Conservation (phyloP, 1,284 basidiomycete species). For the Cryptococcus hybrid region DNA sequence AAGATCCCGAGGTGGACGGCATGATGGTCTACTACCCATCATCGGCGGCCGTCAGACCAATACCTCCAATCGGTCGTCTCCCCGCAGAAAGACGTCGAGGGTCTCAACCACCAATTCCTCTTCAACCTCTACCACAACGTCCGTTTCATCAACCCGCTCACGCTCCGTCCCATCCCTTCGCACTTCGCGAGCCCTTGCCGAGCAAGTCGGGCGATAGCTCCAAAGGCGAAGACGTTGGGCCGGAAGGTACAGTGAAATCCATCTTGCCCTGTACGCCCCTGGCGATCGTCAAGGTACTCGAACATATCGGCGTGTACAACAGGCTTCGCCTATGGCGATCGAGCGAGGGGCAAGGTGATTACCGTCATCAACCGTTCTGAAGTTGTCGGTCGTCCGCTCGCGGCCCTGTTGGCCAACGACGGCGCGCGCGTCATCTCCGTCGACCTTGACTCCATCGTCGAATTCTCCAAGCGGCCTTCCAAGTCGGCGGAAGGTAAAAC, state of each 20-base stretch:
- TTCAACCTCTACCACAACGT: constrained; percentile 97
- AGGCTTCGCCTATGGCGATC: constrained; percentile 84
- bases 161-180: constrained; percentile 46
- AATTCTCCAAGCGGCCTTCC: constrained; percentile 75
- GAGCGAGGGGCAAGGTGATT: constrained; percentile 88
- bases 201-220: constrained; percentile 4
- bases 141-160: constrained; percentile 56
- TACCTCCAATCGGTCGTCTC: constrained; percentile 80
- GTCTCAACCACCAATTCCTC: constrained; percentile 82
- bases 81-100: constrained; percentile 96
- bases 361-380: constrained; percentile 96
- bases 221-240: constrained; percentile 57
- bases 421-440: constrained; percentile 92
- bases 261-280: constrained; percentile 97
- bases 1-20: constrained; percentile 80
- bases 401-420: constrained; percentile 90
- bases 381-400: constrained; percentile 92
- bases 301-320: constrained; percentile 90
- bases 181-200: constrained; percentile 35
- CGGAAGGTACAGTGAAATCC: constrained; percentile 56
- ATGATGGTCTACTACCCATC: constrained; percentile 98
- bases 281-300: constrained; percentile 92
- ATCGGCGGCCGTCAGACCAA: constrained; percentile 86
- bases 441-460: constrained; percentile 76
- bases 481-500: constrained; percentile 29